A percentile compares a stretch with the other conserved stretches of the same genome.
Conservation (phyloP, 2,329 filamentous ascomycete species). For the Alternaria burnsii region DNA sequence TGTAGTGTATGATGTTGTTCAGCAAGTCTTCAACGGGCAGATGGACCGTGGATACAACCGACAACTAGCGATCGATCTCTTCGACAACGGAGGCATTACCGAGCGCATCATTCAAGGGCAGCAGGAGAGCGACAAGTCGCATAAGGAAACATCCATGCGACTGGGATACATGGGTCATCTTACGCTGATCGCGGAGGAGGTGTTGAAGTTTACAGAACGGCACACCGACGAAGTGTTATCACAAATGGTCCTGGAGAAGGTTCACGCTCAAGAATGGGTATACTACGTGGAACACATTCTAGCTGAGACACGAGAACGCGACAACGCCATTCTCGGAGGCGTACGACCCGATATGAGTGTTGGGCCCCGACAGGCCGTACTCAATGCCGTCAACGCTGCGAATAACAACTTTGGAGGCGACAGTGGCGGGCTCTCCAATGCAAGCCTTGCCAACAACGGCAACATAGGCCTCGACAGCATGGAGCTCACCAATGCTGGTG, state of each 20-base stretch:
- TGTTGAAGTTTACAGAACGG: constrained; percentile 96
- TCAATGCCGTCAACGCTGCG: constrained; percentile 66
- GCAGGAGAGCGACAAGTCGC: constrained; percentile 82
- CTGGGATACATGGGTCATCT: constrained; percentile 99
- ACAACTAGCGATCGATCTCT: constrained; percentile 87
- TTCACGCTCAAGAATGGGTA: constrained; percentile 90
- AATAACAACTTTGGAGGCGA: constrained; percentile 64
- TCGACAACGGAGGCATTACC: constrained; percentile 88
- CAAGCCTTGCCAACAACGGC: constrained; percentile 75
- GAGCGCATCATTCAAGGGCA: constrained; percentile 93
- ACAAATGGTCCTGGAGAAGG: constrained; percentile 82
- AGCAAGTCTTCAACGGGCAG: constrained; percentile 98
- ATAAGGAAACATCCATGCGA: constrained; percentile 83
- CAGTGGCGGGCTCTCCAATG: constrained; percentile 69
- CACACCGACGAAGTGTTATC: constrained; percentile 89
- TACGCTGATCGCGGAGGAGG: constrained; percentile 95
- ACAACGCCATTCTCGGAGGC: constrained; percentile 97
- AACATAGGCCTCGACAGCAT: constrained; percentile 65
- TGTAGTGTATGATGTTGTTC: constrained; percentile 97
- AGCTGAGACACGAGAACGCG: constrained; percentile 90
- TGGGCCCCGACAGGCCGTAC: constrained; percentile 75
- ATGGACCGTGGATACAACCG: constrained; percentile 97
- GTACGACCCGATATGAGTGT: constrained; percentile 91
- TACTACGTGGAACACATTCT: constrained; percentile 93
- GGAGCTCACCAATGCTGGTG: constrained; percentile 70